Base-by-base conservation (phyloP, 2,329 filamentous ascomycete species). In the Colletotrichum sidae region DNA sequence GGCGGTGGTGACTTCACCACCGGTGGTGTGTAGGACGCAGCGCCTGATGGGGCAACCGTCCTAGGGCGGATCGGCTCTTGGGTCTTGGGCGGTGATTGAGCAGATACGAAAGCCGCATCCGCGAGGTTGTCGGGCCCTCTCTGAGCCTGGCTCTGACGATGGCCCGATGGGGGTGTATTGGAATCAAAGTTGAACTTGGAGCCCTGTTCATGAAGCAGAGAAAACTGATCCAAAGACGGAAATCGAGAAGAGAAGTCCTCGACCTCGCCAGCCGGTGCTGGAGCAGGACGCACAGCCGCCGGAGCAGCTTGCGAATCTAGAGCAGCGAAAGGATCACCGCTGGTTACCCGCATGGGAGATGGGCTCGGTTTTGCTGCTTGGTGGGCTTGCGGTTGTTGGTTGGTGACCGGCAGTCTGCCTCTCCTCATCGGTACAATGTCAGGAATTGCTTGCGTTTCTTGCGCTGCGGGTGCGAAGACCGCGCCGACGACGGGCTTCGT, bases 351-450 rank as follows among this genome's bases (percentile, higher is more conserved):
- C 70, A 89, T 86, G 0, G 93, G 91, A 6, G 92, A 93, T 8
- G 89, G 86, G 71, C 81, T 90, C 57, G 86, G 86, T 72, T 88
- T 89, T 44, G 63, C 83, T 81, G 15, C 80, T 72, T 67, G 81
- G 71, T 71, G 83, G 85, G 5, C 84, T 83, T 6, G 67, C 33
- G 53, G 44, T 41, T 64, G 68, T 55, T 58, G 69, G 34, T 75
- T 72, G 17, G 80, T 73, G 6, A 76, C 77, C 33, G 83, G 79
- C 15, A 94, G 92, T 67, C 93, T 85, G 4, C 96, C 96, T 79
- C 96, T 87, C 67, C 96, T 88, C 96, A 98, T 98, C 1, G 95
- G 96, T 42, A 92, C 90, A 67, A 99, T 93, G 33, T 97, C 93
- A 8, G 96, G 96, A 59, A 98, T 89, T 8, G 85, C 82, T 70